Conservation (phyloP, 768 basidiomycete species). For the Paxillus rubicundulus region DNA sequence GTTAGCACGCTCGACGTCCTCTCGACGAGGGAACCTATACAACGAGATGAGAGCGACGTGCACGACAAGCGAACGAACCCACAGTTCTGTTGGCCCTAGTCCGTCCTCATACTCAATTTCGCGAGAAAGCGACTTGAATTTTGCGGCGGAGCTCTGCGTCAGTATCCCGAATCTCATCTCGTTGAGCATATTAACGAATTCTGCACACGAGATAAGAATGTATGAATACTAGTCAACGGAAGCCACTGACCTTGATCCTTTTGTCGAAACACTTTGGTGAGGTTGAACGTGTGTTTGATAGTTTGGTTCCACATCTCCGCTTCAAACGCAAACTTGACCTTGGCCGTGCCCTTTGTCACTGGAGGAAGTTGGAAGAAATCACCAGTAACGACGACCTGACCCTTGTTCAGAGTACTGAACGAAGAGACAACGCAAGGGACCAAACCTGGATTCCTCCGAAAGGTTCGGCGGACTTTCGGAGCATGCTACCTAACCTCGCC, state of each 20-base stretch:
- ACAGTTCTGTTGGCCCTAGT: constrained; percentile 90
- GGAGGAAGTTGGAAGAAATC: constrained; percentile 99
- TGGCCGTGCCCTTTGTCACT: constrained; percentile 58
- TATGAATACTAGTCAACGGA: neutral
- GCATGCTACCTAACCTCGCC: constrained; percentile 57
- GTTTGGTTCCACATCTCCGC: constrained; percentile 72
- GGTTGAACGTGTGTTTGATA: constrained; percentile 81
- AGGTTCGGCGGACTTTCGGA: constrained; percentile 64
- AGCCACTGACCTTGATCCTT: constrained; percentile 71
- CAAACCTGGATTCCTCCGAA: constrained; percentile 93
- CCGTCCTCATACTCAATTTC: constrained; percentile 76
- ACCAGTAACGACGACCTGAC: constrained; percentile 84
- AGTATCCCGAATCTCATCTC: constrained; percentile 94
- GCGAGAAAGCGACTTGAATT: constrained; percentile 70
- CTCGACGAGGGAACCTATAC: constrained; percentile 83
- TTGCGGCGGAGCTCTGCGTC: constrained; percentile 57
- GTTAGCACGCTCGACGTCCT: constrained; percentile 91
- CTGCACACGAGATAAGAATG: constrained; percentile 38
- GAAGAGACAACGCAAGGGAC: neutral
- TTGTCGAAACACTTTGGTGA: constrained; percentile 95
- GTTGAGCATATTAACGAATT: constrained; percentile 94
- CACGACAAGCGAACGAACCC: constrained; percentile 22
- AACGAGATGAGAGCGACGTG: neutral
- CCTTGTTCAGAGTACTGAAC: neutral
- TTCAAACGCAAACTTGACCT: constrained; percentile 90